Evolutionary conservation across 305 asterid genomes (phyloP).

Genomic region (Fraxinus albicans): DNA sequence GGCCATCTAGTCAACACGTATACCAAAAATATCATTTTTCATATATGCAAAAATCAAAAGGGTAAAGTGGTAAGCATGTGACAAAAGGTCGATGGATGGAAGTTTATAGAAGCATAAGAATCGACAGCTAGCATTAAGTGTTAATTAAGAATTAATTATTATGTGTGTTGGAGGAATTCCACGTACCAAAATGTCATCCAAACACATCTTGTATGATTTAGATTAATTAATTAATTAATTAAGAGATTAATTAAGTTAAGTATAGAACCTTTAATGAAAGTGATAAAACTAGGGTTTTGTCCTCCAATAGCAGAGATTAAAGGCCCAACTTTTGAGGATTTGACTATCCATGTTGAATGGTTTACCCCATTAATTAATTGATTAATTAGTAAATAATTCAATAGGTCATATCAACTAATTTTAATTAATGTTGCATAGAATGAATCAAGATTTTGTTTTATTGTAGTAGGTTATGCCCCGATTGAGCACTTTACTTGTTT

Average conservation of each 20-base stretch:
- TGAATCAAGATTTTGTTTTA: background rate
- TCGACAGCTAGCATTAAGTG: background rate
- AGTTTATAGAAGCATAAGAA: background rate
- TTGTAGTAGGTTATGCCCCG: background rate
- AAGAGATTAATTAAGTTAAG: background rate
- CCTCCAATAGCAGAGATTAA: background rate
- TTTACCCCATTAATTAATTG: background rate
- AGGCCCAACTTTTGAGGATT: conserved; percentile 2
- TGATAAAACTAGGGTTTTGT: background rate
- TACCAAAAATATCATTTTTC: background rate
- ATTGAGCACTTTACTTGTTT: background rate
- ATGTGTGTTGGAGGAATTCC: background rate
- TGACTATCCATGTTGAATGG: background rate
- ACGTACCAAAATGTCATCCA: background rate
- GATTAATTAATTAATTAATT: background rate
- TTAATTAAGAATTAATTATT: background rate
- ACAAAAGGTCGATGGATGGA: background rate
- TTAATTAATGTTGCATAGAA: background rate
- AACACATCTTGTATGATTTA: background rate
- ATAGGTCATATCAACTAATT: background rate
- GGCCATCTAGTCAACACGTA: too few species aligned
- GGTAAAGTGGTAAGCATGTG: background rate
- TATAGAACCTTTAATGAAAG: background rate
- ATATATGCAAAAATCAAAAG: background rate
- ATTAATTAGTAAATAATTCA: background rate